Evolutionary conservation across 495 filamentous ascomycete species (phyloP), one percentile per base, ranked within the genome.

Genomic region (Pyrenula aspistea): DNA sequence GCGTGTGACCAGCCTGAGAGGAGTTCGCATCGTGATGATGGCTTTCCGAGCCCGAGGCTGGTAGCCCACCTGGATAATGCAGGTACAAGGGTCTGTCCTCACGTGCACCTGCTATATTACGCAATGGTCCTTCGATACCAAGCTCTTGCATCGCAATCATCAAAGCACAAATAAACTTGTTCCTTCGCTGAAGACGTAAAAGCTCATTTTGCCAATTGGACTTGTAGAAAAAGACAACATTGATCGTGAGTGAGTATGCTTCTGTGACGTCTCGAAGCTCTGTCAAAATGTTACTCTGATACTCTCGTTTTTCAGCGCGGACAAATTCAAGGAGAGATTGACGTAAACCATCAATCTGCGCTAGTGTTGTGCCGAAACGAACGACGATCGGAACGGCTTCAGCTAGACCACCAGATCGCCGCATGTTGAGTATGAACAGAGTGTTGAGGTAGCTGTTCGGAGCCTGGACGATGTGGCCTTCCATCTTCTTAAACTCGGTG

Each of bases 401-500:
- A 2, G 92, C 91, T 2, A 96, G 75, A 1, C 84, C 87, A 57
- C 93, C 90, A 24, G 89, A 93, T 23, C 92, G 85, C 2, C 92
- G 82, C 72, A 95, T 91, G 67, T 97, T 96, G 20, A 96, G 84
- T 57, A 97, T 93, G 67, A 96, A 96, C 4, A 97, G 79, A 0
- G 82, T 87, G 64, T 96, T 97, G 23, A 97, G 78, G 54, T 95
- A 85, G 56, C 84, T 92, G 76, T 97, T 97, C 2, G 93, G 93
- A 0, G 92, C 93, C 67, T 97, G 92, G 2, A 97, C 92, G 12
- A 96, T 82, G 60, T 96, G 91, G 12, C 92, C 92, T 65, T 96
- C 85, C 84, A 96, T 90, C 73, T 96, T 97, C 73, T 96, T 96
- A 75, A 96, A 95, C 64, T 96, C 93, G 24, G 93, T 96, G 64